Base-by-base conservation (phyloP, 371 early-diverging fungal species). In the Mucor piriformis region DNA sequence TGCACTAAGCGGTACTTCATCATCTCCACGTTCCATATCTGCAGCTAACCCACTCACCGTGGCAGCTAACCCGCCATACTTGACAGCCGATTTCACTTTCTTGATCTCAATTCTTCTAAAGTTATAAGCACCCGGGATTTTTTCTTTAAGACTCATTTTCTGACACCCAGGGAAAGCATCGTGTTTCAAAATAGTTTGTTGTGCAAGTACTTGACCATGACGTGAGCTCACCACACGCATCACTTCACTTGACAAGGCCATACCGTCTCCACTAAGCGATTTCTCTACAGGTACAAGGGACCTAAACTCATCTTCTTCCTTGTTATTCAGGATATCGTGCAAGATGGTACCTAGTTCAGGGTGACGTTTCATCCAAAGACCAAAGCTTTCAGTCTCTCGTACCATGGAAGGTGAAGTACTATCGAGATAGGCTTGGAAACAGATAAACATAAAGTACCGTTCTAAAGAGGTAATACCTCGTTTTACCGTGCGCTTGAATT, bases 131-230 rank as follows among this genome's bases (percentile, higher is more conserved):
- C 88, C 90, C 10, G 86, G 86, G 0, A 90, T 73, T 25, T 88
- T 77, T 44, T 90, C 90, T 33, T 75, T 69, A 32, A 90, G 66
- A 21, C 82, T 81, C 66, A 86, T 70, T 48, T 87, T 85, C 62
- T 90, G 90, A 25, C 87, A 86, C 2, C 89, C 89, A 11, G 88
- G 90, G 70, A 88, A 90, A 21, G 85, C 79, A 54, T 88, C 90
- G 34, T 81, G 81, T 48, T 90, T 90, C 44, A 90, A 57, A 48
- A 90, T 90, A 0, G 87, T 88, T 37, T 83, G 79, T 37, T 82
- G 81, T 0, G 83, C 84, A 37, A 90, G 70, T 0, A 90, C 89
- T 34, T 82, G 82, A 20, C 90, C 90, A 46, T 73, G 64, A 3
- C 90, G 69, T 6, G 64, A 42, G 38, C 71, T 76, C 3, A 90